Percentiles rank a stretch among this genome's conserved stretches.
Conservation (phyloP, 129 eudicot species). For the Escallonia herrerae region DNA sequence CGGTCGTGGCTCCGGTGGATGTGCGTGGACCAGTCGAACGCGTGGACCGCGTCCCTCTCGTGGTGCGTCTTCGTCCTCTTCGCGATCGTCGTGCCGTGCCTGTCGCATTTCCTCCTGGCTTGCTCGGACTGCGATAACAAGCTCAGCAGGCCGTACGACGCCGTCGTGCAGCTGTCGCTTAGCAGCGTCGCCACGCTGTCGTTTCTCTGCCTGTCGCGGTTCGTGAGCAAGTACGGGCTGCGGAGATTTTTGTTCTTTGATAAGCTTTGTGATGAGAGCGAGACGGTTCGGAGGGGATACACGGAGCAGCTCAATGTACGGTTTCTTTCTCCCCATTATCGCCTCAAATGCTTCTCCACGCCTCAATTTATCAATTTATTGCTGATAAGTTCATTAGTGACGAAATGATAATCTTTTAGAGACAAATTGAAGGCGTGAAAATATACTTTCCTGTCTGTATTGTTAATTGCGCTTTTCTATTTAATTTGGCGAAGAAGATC, state of each 20-base stretch:
- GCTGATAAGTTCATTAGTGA: no score
- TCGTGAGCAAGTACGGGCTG: slow-evolving; percentile 53
- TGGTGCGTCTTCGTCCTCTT: slow-evolving; percentile 65
- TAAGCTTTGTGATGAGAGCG: slow-evolving; percentile 74
- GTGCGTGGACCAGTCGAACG: slow-evolving; percentile 79
- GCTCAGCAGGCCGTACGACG: slow-evolving; percentile 60
- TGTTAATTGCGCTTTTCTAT: no score
- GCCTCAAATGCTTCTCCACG: no score
- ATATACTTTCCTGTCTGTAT: no score
- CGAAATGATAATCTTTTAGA: no score
- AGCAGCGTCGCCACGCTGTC: slow-evolving; percentile 73
- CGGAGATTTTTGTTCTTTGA: slow-evolving; percentile 83
- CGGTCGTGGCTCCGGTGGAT: slow-evolving; percentile 75
- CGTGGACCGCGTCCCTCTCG: slow-evolving; percentile 34
- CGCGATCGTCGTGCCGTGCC: slow-evolving; percentile 50
- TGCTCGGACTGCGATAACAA: slow-evolving; percentile 56
- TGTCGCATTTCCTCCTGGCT: slow-evolving; percentile 65
- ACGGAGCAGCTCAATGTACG: slow-evolving; percentile 63
- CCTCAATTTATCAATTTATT: no score
- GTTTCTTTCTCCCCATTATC: not conserved
- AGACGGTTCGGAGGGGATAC: slow-evolving; percentile 57
- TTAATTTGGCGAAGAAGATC: no score
- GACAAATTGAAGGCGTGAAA: no score
- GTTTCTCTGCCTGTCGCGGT: slow-evolving; percentile 53
- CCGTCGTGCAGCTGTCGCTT: slow-evolving; percentile 72